Evolutionary conservation across 2,329 filamentous ascomycete species (phyloP).

Genomic region (Delphinella strobiligena): DNA sequence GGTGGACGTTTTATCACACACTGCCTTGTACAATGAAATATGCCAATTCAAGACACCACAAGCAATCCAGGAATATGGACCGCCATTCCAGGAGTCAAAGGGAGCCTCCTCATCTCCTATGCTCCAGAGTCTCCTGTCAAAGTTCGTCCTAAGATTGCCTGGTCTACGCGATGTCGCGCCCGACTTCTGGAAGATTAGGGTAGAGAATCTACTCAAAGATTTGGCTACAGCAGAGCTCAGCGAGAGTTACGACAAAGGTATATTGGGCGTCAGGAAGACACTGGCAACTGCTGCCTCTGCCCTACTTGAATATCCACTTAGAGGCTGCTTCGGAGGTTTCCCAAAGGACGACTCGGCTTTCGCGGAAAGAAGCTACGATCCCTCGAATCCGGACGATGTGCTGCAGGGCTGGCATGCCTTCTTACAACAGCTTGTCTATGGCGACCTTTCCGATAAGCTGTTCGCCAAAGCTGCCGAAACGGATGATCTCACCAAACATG

Average conservation of each 20-base stretch:
- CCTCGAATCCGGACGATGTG: conserved; percentile 47
- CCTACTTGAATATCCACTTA: conserved; percentile 55
- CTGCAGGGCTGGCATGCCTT: conserved; percentile 54
- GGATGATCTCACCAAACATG: conserved; percentile 51
- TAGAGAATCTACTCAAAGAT: conserved; percentile 47
- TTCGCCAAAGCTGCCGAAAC: conserved; percentile 50
- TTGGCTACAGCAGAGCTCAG: conserved; percentile 59
- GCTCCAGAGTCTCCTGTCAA: conserved; percentile 55
- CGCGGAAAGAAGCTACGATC: conserved; percentile 40
- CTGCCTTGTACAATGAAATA: conserved; percentile 52
- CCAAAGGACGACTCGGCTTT: conserved; percentile 24
- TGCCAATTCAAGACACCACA: conserved; percentile 55
- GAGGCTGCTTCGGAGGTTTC: conserved; percentile 54
- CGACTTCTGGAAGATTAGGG: conserved; percentile 53
- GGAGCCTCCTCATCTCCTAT: conserved; percentile 47
- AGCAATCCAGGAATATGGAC: conserved; percentile 56
- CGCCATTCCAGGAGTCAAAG: conserved; percentile 47
- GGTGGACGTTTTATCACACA: conserved; percentile 43
- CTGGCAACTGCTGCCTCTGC: conserved; percentile 60
- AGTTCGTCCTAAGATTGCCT: conserved; percentile 53
- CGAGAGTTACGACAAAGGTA: conserved; percentile 72
- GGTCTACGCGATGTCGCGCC: conserved; percentile 50
- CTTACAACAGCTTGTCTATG: conserved; percentile 55
- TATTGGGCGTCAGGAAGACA: conserved; percentile 61
- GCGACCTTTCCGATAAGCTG: conserved; percentile 51